Evolutionary conservation across 768 basidiomycete genomes (phyloP).

Genomic region (Boletales sp.): DNA sequence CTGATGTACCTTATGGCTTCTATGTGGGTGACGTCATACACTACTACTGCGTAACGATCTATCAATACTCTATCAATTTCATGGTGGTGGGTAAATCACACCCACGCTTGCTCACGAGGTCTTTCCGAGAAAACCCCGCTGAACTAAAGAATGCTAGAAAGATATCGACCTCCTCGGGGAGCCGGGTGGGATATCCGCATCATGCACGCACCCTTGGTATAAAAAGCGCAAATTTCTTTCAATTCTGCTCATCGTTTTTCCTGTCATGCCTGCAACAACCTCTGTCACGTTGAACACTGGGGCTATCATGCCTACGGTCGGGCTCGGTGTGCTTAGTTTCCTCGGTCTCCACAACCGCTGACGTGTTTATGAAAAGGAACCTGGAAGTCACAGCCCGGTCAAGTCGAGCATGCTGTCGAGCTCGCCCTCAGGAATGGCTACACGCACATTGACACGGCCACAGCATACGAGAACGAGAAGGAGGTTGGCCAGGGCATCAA

Average conservation of each 20-base stretch:
- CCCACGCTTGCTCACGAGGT: not conserved
- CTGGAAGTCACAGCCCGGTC: conserved; percentile 68
- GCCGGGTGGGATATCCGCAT: not conserved
- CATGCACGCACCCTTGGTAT: not conserved
- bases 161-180: not conserved
- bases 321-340: conserved; percentile 43
- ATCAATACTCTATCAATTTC: not conserved
- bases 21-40: not conserved
- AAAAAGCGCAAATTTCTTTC: not conserved
- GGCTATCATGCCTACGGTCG: conserved; percentile 69
- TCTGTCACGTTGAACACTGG: conserved; percentile 70
- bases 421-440: conserved; percentile 70
- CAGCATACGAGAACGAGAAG: conserved; percentile 65
- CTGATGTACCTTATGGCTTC: not conserved
- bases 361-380: conserved; percentile 42
- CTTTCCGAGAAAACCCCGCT: conserved; percentile 3
- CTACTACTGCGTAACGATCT: not conserved
- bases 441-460: conserved; percentile 64
- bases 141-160: not conserved
- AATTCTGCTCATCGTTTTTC: not conserved
- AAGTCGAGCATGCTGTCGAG: conserved; percentile 68
- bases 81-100: not conserved
- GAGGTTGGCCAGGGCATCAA: conserved; percentile 78
- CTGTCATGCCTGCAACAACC: conserved; percentile 44
- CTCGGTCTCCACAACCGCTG: no score